Evolutionary conservation across 768 basidiomycete genomes (phyloP).

Genomic region (Tulasnella sp.): DNA sequence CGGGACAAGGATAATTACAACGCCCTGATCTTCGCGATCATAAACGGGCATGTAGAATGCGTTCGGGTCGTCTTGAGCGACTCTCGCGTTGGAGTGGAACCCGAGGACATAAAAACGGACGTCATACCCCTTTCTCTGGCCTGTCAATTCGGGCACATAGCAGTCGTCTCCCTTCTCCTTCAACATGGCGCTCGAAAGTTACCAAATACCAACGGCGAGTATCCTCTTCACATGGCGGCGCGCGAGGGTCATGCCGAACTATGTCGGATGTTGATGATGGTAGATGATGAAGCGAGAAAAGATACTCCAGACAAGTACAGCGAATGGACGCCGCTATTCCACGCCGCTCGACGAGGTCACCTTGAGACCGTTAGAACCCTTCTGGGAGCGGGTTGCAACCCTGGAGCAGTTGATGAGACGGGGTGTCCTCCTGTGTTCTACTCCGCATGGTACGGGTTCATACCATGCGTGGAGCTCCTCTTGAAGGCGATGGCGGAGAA

Average conservation of each 20-base stretch:
- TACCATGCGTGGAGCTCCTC: constrained; percentile 51
- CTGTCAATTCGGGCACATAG: constrained; percentile 77
- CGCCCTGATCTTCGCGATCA: constrained; percentile 86
- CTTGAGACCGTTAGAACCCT: constrained; percentile 62
- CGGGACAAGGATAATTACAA: constrained; percentile 90
- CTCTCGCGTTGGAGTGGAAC: constrained; percentile 53
- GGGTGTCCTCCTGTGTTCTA: constrained; percentile 82
- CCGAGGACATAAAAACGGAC: constrained; percentile 38
- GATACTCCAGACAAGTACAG: constrained; percentile 91
- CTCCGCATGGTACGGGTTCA: constrained; percentile 92
- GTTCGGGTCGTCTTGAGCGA: constrained; percentile 71
- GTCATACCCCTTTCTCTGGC: constrained; percentile 76
- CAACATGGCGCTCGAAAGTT: constrained; percentile 63
- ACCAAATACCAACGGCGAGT: constrained; percentile 92
- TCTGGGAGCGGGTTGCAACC: constrained; percentile 64
- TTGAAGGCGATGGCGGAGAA: constrained; percentile 35
- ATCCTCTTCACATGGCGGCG: constrained; percentile 91
- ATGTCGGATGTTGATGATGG: constrained; percentile 60
- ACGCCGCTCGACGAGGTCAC: constrained; percentile 83
- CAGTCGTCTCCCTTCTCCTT: constrained; percentile 69
- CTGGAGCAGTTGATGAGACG: constrained; percentile 71
- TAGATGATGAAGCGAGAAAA: constrained; percentile 46
- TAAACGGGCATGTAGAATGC: constrained; percentile 72
- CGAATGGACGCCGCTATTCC: constrained; percentile 96
- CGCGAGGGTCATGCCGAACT: constrained; percentile 83